Evolutionary conservation across 176 grass and related monocot species (phyloP).

Genomic region (Elaeis guineensis): DNA sequence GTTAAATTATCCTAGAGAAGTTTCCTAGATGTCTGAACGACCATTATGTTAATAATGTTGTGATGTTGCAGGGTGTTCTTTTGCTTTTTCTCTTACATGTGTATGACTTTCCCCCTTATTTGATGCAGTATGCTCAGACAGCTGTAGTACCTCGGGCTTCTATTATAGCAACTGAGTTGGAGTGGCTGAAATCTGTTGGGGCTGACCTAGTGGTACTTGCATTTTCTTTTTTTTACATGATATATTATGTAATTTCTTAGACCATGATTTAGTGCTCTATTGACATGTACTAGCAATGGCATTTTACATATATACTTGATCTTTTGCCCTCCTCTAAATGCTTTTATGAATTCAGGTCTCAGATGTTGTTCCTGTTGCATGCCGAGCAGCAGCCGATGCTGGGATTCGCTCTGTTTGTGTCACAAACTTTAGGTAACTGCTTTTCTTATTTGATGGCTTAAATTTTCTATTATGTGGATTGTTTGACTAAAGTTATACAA

Average conservation of each 20-base stretch:
- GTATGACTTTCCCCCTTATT: background rate
- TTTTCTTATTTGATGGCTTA: background rate
- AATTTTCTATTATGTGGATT: too few species aligned
- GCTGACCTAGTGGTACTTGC: slow-evolving; percentile 77
- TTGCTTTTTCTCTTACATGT: too few species aligned
- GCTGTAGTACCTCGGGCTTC: slow-evolving; percentile 78
- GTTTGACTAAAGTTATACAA: too few species aligned
- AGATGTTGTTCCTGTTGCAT: slow-evolving; percentile 87
- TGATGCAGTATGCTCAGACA: slow-evolving; percentile 82
- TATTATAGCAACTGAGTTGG: slow-evolving; percentile 77
- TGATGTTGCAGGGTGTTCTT: too few species aligned
- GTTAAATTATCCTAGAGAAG: too few species aligned
- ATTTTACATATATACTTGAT: too few species aligned
- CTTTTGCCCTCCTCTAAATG: background rate
- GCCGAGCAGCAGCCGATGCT: slow-evolving; percentile 75
- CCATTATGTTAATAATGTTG: too few species aligned
- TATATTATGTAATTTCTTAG: too few species aligned
- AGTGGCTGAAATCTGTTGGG: slow-evolving; percentile 83
- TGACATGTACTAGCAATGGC: too few species aligned
- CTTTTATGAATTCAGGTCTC: slow-evolving; percentile 44
- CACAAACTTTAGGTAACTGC: slow-evolving; percentile 77
- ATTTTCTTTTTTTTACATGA: slow-evolving; percentile 3
- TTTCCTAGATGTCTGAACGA: too few species aligned
- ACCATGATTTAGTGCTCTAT: too few species aligned
- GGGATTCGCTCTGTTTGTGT: slow-evolving; percentile 89